Evolutionary conservation across 164 flowering plant genomes (phyloP), one percentile per base, ranked within the genome.

Genomic region (Stephania japonica): DNA sequence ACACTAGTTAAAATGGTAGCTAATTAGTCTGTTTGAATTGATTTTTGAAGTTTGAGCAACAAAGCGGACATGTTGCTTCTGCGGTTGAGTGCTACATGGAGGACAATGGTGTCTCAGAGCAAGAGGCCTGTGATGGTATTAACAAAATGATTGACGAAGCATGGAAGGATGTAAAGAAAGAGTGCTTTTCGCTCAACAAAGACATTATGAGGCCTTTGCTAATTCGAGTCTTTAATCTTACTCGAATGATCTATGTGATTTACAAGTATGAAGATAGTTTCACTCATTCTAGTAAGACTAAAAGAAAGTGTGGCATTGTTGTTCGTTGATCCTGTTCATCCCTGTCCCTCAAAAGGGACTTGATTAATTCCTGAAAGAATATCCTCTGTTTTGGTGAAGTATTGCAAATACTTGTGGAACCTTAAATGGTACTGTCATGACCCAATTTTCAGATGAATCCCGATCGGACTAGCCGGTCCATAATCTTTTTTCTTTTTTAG

Each of bases 151-250:
- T 59, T 1, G 64, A 27, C 1, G 42, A 10, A 8, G 67, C 73
- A 42, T 71, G 73, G 73, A 70, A 70, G 23, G 72, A 70, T 18
- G 59, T 70, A 2, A 70, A 70, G 23, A 23, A 68, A 21, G 70
- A 42, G 10, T 32, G 42, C 24, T 42, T 67, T 25, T 18, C 32
- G 14, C 68, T 16, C 19, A 25, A 6, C 41, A 27, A 5, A 6
- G 16, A n/a, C 14, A 27, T 25, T 66, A 42, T 42, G 41, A 66
- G 9, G 41, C 43, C 19, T 1, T 18, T 67, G 6, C 69, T 67
- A 11, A 67, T 38, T n/a, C 5, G 41, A 11, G 0, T 67, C 13
- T 6, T 67, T n/a, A 67, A 67, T n/a, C 43, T 24, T 67, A 38
- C 69, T 14, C 69, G 69, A 10, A 67, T 67, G 44, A 1, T 67